Evolutionary conservation across 140 eudicot species (phyloP).

Genomic region (Stevia rebaudiana): DNA sequence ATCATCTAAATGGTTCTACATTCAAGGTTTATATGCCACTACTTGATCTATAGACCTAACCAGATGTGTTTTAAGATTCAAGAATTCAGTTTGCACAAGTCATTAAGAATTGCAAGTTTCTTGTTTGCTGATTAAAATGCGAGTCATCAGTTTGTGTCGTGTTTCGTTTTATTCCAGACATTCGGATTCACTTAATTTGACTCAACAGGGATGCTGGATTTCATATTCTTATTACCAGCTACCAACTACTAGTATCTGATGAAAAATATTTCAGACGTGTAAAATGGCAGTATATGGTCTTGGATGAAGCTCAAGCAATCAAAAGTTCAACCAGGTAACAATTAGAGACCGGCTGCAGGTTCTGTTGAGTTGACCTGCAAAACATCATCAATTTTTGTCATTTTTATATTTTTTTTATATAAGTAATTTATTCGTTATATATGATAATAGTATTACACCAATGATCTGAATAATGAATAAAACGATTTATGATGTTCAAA

Average conservation of each 20-base stretch:
- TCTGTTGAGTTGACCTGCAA: background rate
- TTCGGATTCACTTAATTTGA: conserved; percentile 19
- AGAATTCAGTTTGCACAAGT: background rate
- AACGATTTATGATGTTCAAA: background rate
- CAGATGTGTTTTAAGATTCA: background rate
- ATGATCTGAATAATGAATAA: background rate
- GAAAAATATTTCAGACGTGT: conserved; percentile 90
- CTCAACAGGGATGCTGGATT: conserved; percentile 86
- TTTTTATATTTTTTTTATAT: background rate
- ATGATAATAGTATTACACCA: background rate
- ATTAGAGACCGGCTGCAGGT: background rate
- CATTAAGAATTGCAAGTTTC: background rate
- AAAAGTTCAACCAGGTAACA: conserved; percentile 85
- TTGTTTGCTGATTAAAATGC: conserved; percentile 1
- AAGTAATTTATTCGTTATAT: background rate
- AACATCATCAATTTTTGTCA: background rate
- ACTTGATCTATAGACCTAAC: background rate
- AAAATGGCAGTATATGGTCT: conserved; percentile 97
- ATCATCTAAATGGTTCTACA: background rate
- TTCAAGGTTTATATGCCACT: background rate
- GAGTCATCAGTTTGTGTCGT: background rate
- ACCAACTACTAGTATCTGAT: conserved; percentile 87
- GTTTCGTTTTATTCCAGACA: background rate
- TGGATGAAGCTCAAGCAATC: conserved; percentile 99
- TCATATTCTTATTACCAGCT: conserved; percentile 95